These are phyloP conservation scores for Paramyrothecium sp. DNA, from an alignment of 2,329 filamentous ascomycete genomes.

Conservation along the genomic window DNA sequence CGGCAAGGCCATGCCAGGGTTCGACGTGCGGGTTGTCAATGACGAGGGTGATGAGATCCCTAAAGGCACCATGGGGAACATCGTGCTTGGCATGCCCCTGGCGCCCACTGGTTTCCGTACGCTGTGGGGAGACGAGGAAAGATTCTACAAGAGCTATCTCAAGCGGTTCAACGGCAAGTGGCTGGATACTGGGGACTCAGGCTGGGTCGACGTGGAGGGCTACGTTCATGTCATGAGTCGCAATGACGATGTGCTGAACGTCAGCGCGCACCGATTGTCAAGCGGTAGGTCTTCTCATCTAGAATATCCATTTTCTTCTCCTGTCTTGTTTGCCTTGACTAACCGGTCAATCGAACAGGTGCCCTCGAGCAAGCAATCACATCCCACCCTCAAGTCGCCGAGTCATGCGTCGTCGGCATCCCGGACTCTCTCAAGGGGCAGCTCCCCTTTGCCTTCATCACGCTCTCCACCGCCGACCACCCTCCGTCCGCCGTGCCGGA, in stretches of 20 bases:
- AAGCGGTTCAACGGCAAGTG: constrained; percentile 78
- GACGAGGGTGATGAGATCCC: constrained; percentile 72
- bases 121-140: constrained; percentile 80
- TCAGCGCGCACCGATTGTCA: constrained; percentile 88
- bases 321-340: background rate
- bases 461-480: constrained; percentile 44
- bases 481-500: constrained; percentile 50
- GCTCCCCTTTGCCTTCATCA: constrained; percentile 86
- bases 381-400: constrained; percentile 73
- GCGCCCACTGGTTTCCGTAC: constrained; percentile 85
- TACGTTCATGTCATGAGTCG: constrained; percentile 65
- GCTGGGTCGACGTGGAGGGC: constrained; percentile 75
- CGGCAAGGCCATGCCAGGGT: constrained; percentile 88
- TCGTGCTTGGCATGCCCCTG: constrained; percentile 79
- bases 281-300: constrained; percentile 58
- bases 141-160: constrained; percentile 84
- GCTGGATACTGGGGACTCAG: constrained; percentile 90
- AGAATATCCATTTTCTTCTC: background rate
- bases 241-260: constrained; percentile 88
- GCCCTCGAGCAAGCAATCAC: constrained; percentile 90
- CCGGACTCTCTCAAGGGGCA: constrained; percentile 87
- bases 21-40: constrained; percentile 82
- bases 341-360: constrained; percentile 42
- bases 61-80: constrained; percentile 83
- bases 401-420: constrained; percentile 83